These are phyloP conservation scores for Psilocybe cyanescens DNA, from an alignment of 768 basidiomycete genomes.

Conservation along the genomic window DNA sequence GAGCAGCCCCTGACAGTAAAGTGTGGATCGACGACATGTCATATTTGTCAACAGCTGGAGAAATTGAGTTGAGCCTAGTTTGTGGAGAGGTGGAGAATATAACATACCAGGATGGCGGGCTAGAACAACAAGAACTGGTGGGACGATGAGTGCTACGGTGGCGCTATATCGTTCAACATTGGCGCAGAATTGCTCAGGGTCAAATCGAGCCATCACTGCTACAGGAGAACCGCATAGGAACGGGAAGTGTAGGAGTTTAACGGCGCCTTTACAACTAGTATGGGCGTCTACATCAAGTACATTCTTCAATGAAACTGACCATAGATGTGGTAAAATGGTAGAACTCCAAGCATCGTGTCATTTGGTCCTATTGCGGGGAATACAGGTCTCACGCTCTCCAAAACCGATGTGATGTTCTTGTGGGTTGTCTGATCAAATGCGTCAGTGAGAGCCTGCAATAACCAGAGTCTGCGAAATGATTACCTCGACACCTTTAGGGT, in stretches of 20 bases:
- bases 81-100: background rate
- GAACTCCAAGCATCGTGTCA: constrained; percentile 63
- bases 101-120: constrained; percentile 66
- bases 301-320: constrained; percentile 25
- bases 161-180: constrained; percentile 69
- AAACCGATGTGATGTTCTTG: constrained; percentile 65
- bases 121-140: constrained; percentile 83
- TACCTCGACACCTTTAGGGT: constrained; percentile 72
- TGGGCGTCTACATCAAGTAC: background rate
- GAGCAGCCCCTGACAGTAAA: constrained; percentile 81
- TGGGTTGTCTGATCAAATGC: constrained; percentile 52
- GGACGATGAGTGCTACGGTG: constrained; percentile 65
- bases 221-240: constrained; percentile 52
- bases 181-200: constrained; percentile 67
- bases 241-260: constrained; percentile 67
- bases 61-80: background rate
- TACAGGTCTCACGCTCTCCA: constrained; percentile 49
- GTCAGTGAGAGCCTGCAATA: constrained; percentile 1
- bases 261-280: constrained; percentile 43
- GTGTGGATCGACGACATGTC: constrained; percentile 62
- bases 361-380: constrained; percentile 44
- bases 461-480: background rate
- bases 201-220: constrained; percentile 70
- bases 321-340: constrained; percentile 62
- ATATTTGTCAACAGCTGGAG: constrained; percentile 63